phyloP scores from a whole-genome alignment of 2,329 filamentous ascomycete genomes.

The Pseudocercospora ulei region DNA sequence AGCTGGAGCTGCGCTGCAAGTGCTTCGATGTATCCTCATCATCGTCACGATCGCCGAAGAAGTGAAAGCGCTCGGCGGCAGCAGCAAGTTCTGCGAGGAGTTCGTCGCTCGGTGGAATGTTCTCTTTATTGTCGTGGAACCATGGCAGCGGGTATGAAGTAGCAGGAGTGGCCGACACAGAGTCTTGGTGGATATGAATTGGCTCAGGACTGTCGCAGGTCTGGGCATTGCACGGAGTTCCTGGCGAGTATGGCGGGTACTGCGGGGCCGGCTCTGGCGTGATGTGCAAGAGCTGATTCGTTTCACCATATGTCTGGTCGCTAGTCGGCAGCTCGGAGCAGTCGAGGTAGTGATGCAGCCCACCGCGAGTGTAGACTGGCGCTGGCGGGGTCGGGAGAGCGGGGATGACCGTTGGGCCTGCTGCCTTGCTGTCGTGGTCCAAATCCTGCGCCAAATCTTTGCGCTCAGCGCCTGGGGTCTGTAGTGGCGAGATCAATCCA shows the following conservation, averaged over 20 bases:
- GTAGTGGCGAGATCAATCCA: slow-evolving; percentile 11
- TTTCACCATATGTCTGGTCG: slow-evolving; percentile 31
- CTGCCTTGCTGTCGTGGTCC: not conserved
- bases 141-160: not conserved
- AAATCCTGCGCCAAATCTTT: not conserved
- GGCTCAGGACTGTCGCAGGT: slow-evolving; percentile 13
- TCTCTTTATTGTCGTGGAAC: slow-evolving; percentile 21
- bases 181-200: slow-evolving; percentile 10
- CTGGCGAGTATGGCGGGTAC: slow-evolving; percentile 2
- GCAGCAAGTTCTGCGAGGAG: slow-evolving; percentile 2
- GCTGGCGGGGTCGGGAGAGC: slow-evolving; percentile 19
- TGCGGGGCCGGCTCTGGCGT: slow-evolving; percentile 13
- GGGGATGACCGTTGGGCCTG: not conserved
- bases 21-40: slow-evolving; percentile 7
- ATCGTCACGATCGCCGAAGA: slow-evolving; percentile 7
- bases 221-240: slow-evolving; percentile 6
- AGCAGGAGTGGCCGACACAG: slow-evolving; percentile 1
- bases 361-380: slow-evolving; percentile 14
- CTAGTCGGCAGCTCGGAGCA: slow-evolving; percentile 27
- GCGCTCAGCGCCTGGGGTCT: slow-evolving; percentile 11
- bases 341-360: slow-evolving; percentile 12
- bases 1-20: slow-evolving; percentile 14
- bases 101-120: slow-evolving; percentile 15
- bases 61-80: slow-evolving; percentile 3
- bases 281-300: slow-evolving; percentile 26